Percentiles rank a stretch among this genome's conserved stretches.
phyloP scores from a whole-genome alignment of 177 flowering plant species.

The Telopea speciosissima region DNA sequence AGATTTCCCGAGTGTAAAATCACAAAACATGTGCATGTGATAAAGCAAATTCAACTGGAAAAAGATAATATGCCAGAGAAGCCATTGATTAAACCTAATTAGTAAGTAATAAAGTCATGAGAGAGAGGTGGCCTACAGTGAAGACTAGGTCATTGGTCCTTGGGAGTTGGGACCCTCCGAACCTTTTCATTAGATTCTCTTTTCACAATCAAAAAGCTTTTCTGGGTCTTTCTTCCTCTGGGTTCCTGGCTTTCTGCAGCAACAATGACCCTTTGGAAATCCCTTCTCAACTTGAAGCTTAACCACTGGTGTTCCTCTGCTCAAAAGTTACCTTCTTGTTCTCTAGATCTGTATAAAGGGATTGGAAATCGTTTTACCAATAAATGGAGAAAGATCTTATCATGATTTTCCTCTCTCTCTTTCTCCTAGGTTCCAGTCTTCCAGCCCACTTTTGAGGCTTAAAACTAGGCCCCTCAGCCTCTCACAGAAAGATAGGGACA shows the following conservation, averaged over 20 bases:
- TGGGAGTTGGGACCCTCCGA: too few species aligned
- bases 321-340: background rate
- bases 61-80: background rate
- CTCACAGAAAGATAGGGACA: background rate
- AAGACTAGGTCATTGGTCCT: background rate
- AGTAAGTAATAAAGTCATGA: background rate
- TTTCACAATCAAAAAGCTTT: background rate
- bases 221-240: background rate
- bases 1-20: background rate
- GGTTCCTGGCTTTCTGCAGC: background rate
- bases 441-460: conserved; percentile 4
- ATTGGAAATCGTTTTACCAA: background rate
- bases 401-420: background rate
- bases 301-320: background rate
- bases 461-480: background rate
- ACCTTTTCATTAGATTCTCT: too few species aligned
- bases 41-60: conserved; percentile 4
- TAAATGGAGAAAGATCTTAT: background rate
- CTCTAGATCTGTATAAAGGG: background rate
- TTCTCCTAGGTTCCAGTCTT: background rate
- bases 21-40: conserved; percentile 17
- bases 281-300: background rate
- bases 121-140: background rate
- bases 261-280: background rate
- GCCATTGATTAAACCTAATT: background rate